Percentiles rank a stretch among this genome's conserved stretches.
phyloP scores from a whole-genome alignment of 2,329 filamentous ascomycete species.

The Monosporascus ibericus region DNA sequence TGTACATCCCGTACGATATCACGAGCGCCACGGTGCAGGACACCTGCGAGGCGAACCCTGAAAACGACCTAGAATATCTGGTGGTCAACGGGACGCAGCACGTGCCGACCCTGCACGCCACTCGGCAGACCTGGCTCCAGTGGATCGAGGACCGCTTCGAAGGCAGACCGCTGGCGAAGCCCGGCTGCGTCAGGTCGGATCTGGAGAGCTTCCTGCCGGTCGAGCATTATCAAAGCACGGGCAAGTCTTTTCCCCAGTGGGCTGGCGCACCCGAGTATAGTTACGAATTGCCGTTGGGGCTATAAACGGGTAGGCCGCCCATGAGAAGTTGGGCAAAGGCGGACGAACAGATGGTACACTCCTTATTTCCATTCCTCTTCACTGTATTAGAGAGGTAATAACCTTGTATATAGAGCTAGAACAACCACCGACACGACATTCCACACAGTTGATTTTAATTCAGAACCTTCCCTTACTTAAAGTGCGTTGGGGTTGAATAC shows the following conservation, averaged over 20 bases:
- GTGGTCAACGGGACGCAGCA: conserved; percentile 14
- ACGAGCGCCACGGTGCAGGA: conserved; percentile 9
- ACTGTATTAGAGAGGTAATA: too few species aligned
- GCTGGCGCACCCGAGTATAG: conserved; percentile 12
- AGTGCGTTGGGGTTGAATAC: too few species aligned
- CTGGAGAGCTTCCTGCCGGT: conserved; percentile 10
- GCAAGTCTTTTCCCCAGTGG: conserved; percentile 13
- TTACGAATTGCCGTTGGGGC: conserved; percentile 11
- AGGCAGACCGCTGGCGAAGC: conserved; percentile 3
- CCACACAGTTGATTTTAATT: too few species aligned
- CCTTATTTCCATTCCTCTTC: too few species aligned
- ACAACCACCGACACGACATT: too few species aligned
- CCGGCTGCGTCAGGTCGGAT: conserved; percentile 8
- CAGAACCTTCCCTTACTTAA: too few species aligned
- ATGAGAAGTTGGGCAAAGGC: too few species aligned
- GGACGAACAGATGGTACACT: too few species aligned
- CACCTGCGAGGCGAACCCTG: conserved; percentile 3
- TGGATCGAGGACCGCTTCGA: conserved; percentile 19
- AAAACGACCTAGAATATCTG: conserved; percentile 11
- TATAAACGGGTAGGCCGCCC: neutral
- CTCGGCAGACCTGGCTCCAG: conserved; percentile 13
- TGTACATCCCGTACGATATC: conserved; percentile 6
- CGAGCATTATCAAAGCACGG: conserved; percentile 8
- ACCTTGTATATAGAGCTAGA: too few species aligned
- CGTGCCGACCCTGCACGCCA: conserved; percentile 13